These are phyloP conservation scores for Penicillium sp. DNA, from an alignment of 2,329 filamentous ascomycete species.

Conservation along the genomic window DNA sequence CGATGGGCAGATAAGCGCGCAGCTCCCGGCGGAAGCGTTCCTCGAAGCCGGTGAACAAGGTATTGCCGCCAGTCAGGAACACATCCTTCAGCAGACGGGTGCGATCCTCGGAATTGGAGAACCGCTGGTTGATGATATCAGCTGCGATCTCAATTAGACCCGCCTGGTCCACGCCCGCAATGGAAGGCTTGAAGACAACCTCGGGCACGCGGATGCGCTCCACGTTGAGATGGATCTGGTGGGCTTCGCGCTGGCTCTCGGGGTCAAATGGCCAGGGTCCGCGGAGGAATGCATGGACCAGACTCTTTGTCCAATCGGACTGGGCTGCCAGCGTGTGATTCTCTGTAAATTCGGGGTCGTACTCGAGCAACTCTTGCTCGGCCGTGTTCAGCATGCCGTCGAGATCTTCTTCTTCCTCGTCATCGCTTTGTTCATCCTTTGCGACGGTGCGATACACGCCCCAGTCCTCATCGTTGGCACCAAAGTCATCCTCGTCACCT, in stretches of 20 bases:
- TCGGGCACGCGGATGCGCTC: constrained; percentile 94
- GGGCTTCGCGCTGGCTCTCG: constrained; percentile 74
- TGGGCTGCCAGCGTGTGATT: constrained; percentile 90
- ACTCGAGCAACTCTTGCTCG: constrained; percentile 80
- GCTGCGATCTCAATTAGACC: constrained; percentile 90
- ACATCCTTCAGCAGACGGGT: constrained; percentile 78
- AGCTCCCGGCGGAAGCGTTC: constrained; percentile 75
- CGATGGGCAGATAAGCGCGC: constrained; percentile 69
- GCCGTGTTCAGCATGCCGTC: constrained; percentile 70
- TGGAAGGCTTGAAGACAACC: constrained; percentile 87
- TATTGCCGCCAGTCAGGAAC: constrained; percentile 93
- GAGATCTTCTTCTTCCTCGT: constrained; percentile 90
- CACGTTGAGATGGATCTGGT: constrained; percentile 94
- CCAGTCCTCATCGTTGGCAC: constrained; percentile 97
- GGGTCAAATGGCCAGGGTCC: constrained; percentile 85
- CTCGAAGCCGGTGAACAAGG: constrained; percentile 83
- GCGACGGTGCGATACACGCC: constrained; percentile 93
- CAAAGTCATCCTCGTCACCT: constrained; percentile 93
- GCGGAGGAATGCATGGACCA: constrained; percentile 86
- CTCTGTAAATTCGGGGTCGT: constrained; percentile 88
- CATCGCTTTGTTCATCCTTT: constrained; percentile 75
- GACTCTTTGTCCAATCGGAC: constrained; percentile 89
- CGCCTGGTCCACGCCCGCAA: constrained; percentile 90
- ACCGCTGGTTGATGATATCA: constrained; percentile 83
- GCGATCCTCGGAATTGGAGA: constrained; percentile 60